phyloP scores from a whole-genome alignment of 2,329 filamentous ascomycete species.

The Plenodomus biglobosus region DNA sequence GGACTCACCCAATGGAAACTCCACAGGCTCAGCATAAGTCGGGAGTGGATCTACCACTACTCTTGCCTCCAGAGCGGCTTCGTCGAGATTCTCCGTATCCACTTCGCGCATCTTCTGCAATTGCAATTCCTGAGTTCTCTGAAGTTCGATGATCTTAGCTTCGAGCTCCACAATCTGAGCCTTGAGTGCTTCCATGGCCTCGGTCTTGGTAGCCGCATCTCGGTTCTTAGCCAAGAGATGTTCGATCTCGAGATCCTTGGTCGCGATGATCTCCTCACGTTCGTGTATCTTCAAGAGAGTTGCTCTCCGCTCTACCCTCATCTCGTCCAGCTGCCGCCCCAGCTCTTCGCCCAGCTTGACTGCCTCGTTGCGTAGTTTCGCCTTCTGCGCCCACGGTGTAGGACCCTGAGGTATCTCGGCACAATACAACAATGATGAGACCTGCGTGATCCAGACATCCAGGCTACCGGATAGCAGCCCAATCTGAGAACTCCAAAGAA shows the following conservation, averaged over 20 bases:
- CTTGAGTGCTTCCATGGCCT: slow-evolving; percentile 24
- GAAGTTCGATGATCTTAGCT: slow-evolving; percentile 27
- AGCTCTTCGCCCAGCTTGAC: slow-evolving; percentile 79
- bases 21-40: slow-evolving; percentile 10
- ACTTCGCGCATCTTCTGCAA: slow-evolving; percentile 8
- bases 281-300: slow-evolving; percentile 66
- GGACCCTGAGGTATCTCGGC: slow-evolving; percentile 66
- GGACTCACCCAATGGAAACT: slow-evolving; percentile 10
- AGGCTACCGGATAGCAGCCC: slow-evolving; percentile 3
- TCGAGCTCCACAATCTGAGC: slow-evolving; percentile 22
- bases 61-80: slow-evolving; percentile 4
- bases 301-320: slow-evolving; percentile 79
- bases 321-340: slow-evolving; percentile 77
- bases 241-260: slow-evolving; percentile 72
- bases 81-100: slow-evolving; percentile 1
- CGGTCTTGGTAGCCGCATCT: slow-evolving; percentile 30
- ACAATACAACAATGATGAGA: slow-evolving; percentile 48
- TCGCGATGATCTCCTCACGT: slow-evolving; percentile 75
- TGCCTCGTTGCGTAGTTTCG: slow-evolving; percentile 77
- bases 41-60: neutral
- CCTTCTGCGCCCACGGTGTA: slow-evolving; percentile 81
- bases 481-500: slow-evolving; percentile 3
- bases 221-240: slow-evolving; percentile 69
- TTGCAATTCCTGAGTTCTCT: slow-evolving; percentile 17
- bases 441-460: slow-evolving; percentile 63